Conservation (phyloP, 345 rosid genomes). For the Eucalyptus globulus region DNA sequence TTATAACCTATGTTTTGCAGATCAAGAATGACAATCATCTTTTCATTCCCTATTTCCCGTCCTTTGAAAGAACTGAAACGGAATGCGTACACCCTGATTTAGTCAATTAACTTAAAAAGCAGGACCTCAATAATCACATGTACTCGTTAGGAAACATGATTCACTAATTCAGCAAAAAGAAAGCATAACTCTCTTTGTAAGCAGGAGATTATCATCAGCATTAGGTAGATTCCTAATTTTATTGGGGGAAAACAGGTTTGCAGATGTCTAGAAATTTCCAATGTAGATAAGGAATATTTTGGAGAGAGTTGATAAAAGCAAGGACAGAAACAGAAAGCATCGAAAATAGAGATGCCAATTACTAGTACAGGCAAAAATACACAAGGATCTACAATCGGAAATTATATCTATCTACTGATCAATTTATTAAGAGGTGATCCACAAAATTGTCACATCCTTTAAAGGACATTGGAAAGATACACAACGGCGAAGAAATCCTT, state of each 20-base stretch:
- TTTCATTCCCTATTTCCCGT: slow-evolving; percentile 70
- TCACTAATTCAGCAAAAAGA: not conserved
- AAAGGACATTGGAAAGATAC: not conserved
- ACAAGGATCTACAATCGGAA: not conserved
- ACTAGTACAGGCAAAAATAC: not conserved
- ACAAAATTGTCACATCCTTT: not conserved
- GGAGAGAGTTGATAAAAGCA: not conserved
- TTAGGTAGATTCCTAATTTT: not conserved
- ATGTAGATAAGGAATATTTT: not conserved
- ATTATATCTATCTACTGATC: not conserved
- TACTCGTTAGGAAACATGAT: not conserved
- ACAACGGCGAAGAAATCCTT: not conserved
- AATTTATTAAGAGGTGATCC: not conserved
- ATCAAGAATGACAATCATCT: slow-evolving; percentile 51
- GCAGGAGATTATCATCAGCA: not conserved
- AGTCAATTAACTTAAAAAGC: not conserved
- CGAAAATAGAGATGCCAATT: not conserved
- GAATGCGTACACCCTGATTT: not conserved
- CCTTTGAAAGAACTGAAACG: slow-evolving; percentile 54
- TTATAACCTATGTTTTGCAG: slow-evolving; percentile 50
- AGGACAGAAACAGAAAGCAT: not conserved
- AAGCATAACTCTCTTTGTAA: not conserved
- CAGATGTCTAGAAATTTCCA: not conserved
- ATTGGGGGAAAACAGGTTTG: not conserved
- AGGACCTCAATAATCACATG: not conserved